Evolutionary conservation across 2,329 filamentous ascomycete genomes (phyloP).

Genomic region (Pseudogymnoascus sp.): DNA sequence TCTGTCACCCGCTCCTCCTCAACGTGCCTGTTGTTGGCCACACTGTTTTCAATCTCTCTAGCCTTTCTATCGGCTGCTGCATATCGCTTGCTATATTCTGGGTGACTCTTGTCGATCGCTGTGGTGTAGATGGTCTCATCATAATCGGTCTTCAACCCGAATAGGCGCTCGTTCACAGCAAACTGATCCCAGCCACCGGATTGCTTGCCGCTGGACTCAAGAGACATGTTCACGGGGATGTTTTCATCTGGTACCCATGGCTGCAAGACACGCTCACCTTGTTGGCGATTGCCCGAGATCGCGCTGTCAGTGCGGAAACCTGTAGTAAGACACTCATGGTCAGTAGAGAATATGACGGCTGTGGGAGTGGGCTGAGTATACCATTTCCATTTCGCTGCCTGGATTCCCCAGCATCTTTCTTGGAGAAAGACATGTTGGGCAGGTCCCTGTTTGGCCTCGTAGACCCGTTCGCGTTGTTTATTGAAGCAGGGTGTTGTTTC

Average conservation of each 20-base stretch:
- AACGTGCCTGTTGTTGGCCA: slow-evolving; percentile 69
- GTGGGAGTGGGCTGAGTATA: neutral
- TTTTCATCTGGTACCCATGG: slow-evolving; percentile 67
- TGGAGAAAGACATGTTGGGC: slow-evolving; percentile 50
- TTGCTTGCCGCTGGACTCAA: slow-evolving; percentile 43
- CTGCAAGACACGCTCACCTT: slow-evolving; percentile 68
- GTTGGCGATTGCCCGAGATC: slow-evolving; percentile 66
- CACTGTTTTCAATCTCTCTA: slow-evolving; percentile 76
- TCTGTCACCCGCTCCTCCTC: slow-evolving; percentile 80
- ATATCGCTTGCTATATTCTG: slow-evolving; percentile 69
- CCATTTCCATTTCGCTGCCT: slow-evolving; percentile 8
- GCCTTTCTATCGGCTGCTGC: slow-evolving; percentile 77
- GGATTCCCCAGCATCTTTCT: slow-evolving; percentile 48
- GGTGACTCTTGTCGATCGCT: slow-evolving; percentile 73
- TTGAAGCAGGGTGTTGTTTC: slow-evolving; percentile 22
- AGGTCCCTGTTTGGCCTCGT: slow-evolving; percentile 39
- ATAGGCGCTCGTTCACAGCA: slow-evolving; percentile 76
- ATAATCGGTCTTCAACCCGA: slow-evolving; percentile 83
- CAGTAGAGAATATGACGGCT: neutral
- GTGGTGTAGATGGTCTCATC: slow-evolving; percentile 95
- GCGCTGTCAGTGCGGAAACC: slow-evolving; percentile 85
- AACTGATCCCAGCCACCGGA: slow-evolving; percentile 79
- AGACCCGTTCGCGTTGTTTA: slow-evolving; percentile 38
- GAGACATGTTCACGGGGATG: slow-evolving; percentile 58
- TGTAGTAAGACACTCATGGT: slow-evolving; percentile 30